These are phyloP conservation scores for Boletus reticulatus DNA, from an alignment of 768 basidiomycete genomes.

Conservation along the genomic window DNA sequence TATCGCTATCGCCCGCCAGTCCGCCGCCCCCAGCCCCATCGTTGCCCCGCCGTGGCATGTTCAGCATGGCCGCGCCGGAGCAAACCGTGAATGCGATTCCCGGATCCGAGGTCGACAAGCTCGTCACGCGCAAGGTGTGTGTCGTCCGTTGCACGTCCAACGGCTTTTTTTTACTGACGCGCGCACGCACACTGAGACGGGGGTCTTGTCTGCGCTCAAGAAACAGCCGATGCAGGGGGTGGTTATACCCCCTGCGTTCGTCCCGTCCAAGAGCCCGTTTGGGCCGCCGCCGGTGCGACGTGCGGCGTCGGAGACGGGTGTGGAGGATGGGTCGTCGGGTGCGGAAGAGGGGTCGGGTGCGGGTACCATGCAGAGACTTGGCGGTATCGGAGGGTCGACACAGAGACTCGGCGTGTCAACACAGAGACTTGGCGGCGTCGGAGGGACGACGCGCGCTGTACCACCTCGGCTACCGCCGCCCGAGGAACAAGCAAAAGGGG, in stretches of 20 bases:
- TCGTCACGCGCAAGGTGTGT: constrained; percentile 27
- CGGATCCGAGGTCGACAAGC: constrained; percentile 25
- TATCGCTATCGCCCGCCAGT: neutral
- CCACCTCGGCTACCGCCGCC: neutral
- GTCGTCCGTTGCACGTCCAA: neutral
- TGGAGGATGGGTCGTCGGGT: neutral
- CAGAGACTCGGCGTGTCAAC: too few relatives aligned
- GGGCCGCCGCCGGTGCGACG: constrained; percentile 53
- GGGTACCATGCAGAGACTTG: neutral
- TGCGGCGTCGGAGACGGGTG: constrained; percentile 20
- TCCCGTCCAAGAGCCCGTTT: constrained; percentile 41
- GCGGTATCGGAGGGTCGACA: too few relatives aligned
- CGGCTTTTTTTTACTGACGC: too few relatives aligned
- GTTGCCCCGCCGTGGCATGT: neutral
- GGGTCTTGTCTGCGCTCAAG: constrained; percentile 24
- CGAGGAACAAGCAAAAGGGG: constrained; percentile 46
- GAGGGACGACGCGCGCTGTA: neutral
- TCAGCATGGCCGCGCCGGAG: neutral
- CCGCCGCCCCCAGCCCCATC: neutral
- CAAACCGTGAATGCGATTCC: neutral
- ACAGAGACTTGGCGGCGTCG: too few relatives aligned
- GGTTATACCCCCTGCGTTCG: constrained; percentile 37
- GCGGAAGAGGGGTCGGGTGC: too few relatives aligned
- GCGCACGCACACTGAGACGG: constrained; percentile 16
- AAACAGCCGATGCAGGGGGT: constrained; percentile 42